phyloP scores from a whole-genome alignment of 2,329 filamentous ascomycete species.

The Rhynchosporium graminicola region DNA sequence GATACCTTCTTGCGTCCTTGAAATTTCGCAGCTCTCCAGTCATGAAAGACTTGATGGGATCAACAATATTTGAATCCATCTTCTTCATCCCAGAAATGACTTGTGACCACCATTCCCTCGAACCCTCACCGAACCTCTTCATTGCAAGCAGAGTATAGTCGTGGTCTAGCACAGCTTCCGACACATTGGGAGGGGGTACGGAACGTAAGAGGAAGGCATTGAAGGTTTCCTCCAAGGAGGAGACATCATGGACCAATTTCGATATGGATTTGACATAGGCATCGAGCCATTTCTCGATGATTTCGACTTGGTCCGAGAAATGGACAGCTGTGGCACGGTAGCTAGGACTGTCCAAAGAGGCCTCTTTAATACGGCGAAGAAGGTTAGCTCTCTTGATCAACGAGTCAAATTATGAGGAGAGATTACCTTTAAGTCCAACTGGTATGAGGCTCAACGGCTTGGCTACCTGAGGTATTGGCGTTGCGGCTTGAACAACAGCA shows the following conservation, averaged over 20 bases:
- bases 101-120: conserved; percentile 83
- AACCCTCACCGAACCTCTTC: conserved; percentile 80
- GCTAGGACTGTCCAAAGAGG: conserved; percentile 91
- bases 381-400: background rate
- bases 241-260: conserved; percentile 65
- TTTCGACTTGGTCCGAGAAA: conserved; percentile 89
- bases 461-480: conserved; percentile 27
- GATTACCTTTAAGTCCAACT: conserved; percentile 53
- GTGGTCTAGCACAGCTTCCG: conserved; percentile 86
- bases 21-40: conserved; percentile 78
- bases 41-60: conserved; percentile 80
- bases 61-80: conserved; percentile 74
- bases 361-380: conserved; percentile 56
- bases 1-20: conserved; percentile 75
- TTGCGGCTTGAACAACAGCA: conserved; percentile 20
- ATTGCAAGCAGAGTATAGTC: conserved; percentile 91
- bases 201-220: conserved; percentile 75
- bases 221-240: conserved; percentile 76
- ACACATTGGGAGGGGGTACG: conserved; percentile 70
- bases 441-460: conserved; percentile 49
- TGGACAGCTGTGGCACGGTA: conserved; percentile 86
- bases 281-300: conserved; percentile 89
- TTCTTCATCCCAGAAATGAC: conserved; percentile 73
- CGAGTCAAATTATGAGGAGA: background rate
- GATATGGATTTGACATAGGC: conserved; percentile 63